These are phyloP conservation scores for Hamigera avellanea DNA, from an alignment of 495 filamentous ascomycete genomes.

Conservation along the genomic window DNA sequence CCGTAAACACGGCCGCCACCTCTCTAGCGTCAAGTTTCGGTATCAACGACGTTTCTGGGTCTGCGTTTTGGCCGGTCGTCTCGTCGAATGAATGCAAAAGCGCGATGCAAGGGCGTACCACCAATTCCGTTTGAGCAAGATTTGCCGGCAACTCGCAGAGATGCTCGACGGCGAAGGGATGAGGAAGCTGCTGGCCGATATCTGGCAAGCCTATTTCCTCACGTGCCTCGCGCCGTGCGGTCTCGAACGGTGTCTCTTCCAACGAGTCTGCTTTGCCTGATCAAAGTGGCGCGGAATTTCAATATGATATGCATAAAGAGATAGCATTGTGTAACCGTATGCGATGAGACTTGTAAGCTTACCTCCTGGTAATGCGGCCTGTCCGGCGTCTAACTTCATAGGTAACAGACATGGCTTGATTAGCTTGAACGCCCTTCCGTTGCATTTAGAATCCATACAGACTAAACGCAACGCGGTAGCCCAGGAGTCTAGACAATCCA, in stretches of 20 bases:
- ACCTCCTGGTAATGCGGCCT: slow-evolving; percentile 82
- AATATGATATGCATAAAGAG: neutral
- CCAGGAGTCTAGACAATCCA: neutral
- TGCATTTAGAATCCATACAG: neutral
- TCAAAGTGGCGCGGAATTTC: neutral
- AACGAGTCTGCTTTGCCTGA: slow-evolving; percentile 38
- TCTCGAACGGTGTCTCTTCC: slow-evolving; percentile 49
- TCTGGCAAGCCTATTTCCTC: slow-evolving; percentile 84
- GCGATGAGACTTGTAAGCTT: slow-evolving; percentile 27
- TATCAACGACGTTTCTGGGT: slow-evolving; percentile 60
- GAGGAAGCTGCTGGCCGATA: slow-evolving; percentile 47
- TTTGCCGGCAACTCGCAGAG: slow-evolving; percentile 72
- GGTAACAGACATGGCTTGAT: neutral
- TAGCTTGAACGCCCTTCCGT: too few relatives aligned
- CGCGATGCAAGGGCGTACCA: slow-evolving; percentile 77
- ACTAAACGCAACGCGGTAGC: neutral
- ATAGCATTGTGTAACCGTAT: neutral
- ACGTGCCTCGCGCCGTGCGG: slow-evolving; percentile 74
- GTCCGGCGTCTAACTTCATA: slow-evolving; percentile 48
- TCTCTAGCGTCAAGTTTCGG: slow-evolving; percentile 72
- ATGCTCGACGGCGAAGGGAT: slow-evolving; percentile 69
- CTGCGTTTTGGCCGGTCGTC: slow-evolving; percentile 20
- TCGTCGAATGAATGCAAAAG: slow-evolving; percentile 54
- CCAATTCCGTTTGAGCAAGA: slow-evolving; percentile 70
- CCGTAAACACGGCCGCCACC: slow-evolving; percentile 84